Evolutionary conservation across 2,329 filamentous ascomycete genomes (phyloP), one percentile per base, ranked within the genome.

Genomic region (Penicillium paneum): DNA sequence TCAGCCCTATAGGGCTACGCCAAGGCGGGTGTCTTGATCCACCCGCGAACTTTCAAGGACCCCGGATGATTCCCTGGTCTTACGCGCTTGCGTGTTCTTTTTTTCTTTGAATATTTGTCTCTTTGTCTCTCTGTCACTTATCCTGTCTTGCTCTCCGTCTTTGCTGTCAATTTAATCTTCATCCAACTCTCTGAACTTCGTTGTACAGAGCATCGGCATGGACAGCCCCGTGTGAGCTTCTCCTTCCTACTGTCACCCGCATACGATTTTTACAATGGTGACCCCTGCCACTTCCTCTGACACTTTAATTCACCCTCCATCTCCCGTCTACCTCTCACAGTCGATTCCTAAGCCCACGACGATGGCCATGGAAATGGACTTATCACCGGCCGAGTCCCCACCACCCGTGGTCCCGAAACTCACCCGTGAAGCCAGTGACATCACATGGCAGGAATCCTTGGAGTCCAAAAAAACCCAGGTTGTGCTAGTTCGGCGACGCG

Each of bases 1-100:
- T 64, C 64, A 65, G 62, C 64, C 64, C 62, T 66, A 66, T 54
- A 55, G 46, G 64, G 60, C 57, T 36, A 45, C 17, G 59, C 59
- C 62, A 64, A 62, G 62, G 11, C 40, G 45, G 19, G 15, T 39
- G 15, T 36, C 6, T n/a, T 13, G 11, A 32, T 34, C 29, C 42
- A 44, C 42, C 12, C 13, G 15, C 12, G 15, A 44, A 5, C 8
- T 32, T n/a, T 34, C 29, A 24, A 32, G 24, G 17, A 0, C 12
- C 28, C 15, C 26, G 15, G 24, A 24, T 2, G 39, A 31, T 44
- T 32, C 28, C 17, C 41, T 44, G 11, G 26, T 41, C 31, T 46
- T 49, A 31, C 50, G 32, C 26, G 39, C 45, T 53, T 49, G 39
- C 38, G 41, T 53, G 24, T 40, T 39, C 26, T 35, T 21, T 21